Evolutionary conservation across 148 eudicot species (phyloP).

Genomic region (Oxyria digyna): DNA sequence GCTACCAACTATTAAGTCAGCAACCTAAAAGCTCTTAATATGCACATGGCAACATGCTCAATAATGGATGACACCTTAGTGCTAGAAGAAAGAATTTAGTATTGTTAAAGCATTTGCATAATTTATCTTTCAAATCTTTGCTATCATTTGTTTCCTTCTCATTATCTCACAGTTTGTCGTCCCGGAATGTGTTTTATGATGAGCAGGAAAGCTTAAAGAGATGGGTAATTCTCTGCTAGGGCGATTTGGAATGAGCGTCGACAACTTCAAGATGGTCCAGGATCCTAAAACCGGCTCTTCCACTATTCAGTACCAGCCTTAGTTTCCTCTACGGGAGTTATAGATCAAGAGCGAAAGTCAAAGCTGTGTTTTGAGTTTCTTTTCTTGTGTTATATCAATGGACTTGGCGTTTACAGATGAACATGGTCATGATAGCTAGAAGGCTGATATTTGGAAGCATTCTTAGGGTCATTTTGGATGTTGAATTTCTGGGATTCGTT

Average conservation of each 20-base stretch:
- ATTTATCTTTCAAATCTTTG: neutral
- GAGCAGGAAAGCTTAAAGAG: constrained; percentile 78
- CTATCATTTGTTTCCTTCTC: too few relatives aligned
- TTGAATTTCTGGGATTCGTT: neutral
- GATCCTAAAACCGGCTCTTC: constrained; percentile 96
- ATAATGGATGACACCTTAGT: neutral
- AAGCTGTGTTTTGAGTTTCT: neutral
- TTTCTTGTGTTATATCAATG: neutral
- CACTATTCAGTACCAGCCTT: constrained; percentile 63
- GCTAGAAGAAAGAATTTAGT: neutral
- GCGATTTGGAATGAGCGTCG: constrained; percentile 88
- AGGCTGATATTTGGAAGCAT: neutral
- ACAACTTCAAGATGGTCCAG: constrained; percentile 88
- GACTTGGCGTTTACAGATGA: constrained; percentile 2
- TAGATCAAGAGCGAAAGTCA: neutral
- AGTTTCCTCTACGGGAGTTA: neutral
- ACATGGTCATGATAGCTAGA: neutral
- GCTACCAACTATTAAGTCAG: neutral
- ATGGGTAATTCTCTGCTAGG: constrained; percentile 84
- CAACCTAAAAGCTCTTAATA: too few relatives aligned
- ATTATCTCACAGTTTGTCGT: too few relatives aligned
- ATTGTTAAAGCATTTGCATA: neutral
- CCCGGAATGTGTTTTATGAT: too few relatives aligned
- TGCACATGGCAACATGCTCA: neutral
- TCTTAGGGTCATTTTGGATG: neutral